Evolutionary conservation across 2,329 filamentous ascomycete species (phyloP), one percentile per base, ranked within the genome.

Genomic region (Colletotrichum sp.): DNA sequence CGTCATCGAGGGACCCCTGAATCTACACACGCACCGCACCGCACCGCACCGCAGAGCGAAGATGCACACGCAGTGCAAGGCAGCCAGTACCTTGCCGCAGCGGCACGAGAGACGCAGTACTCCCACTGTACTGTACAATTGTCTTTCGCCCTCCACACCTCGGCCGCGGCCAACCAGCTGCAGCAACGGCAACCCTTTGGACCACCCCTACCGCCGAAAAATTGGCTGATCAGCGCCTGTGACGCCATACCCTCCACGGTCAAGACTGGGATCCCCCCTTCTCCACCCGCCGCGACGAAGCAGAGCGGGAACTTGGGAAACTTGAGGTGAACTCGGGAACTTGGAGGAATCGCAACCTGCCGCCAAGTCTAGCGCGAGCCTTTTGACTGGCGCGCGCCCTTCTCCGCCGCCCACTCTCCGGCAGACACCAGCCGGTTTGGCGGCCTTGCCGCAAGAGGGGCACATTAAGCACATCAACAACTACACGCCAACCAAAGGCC

Each of bases 141-240:
- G 14, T 26, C 43, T 48, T 21, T 48, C 43, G 21, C 43, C 43
- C 43, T 8, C 34, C 26, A 66, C 61, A 39, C 16, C 57, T 48
- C 43, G 10, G 43, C 43, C 18, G 43, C n/a, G 43, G n/a, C 43
- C 24, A 24, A 59, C 55, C 55, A 59, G 14, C n/a, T 39, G 61
- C 18, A 24, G 60, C 34, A 26, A 21, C 55, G 21, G 36, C 21
- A 21, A 57, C 36, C 68, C 68, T 52, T 61, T n/a, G 12, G 18
- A 7, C 21, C 26, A 34, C 68, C 70, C 59, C 64, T 75, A 43
- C 21, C 13, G 18, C 14, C 26, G 39, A 34, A 78, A 78, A 77
- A 77, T 76, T 80, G 78, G 71, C 69, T 71, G 81, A 82, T 82
- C 81, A 80, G 75, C 80, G 74, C 72, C 71, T 78, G 81, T 83